phyloP scores from a whole-genome alignment of 1,139 yeast genomes.

The Yamadazyma buinensis region DNA sequence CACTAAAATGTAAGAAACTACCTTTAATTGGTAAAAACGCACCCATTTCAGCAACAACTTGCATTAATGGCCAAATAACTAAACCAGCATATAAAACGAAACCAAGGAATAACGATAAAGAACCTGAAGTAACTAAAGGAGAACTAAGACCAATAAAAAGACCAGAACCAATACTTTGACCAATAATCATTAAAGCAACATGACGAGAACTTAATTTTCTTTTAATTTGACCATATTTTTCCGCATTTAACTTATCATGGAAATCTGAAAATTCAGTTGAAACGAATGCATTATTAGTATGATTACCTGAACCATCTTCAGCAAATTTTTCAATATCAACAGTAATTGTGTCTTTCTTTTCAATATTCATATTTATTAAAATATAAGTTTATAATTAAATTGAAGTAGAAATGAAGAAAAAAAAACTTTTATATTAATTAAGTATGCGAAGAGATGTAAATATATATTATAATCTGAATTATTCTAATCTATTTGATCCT shows the following conservation, averaged over 20 bases:
- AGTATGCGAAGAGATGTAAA: too few species aligned
- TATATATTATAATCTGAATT: too few species aligned
- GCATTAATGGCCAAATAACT: constrained; percentile 40
- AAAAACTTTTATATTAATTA: too few species aligned
- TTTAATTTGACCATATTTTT: constrained; percentile 32
- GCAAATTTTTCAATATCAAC: constrained; percentile 23
- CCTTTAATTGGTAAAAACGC: constrained; percentile 39
- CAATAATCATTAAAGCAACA: constrained; percentile 47
- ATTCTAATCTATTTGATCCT: too few species aligned
- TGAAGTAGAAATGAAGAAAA: too few species aligned
- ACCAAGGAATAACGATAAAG: constrained; percentile 35
- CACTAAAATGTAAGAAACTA: constrained; percentile 33
- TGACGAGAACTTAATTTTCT: constrained; percentile 43
- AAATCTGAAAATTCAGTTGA: constrained; percentile 28
- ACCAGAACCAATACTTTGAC: constrained; percentile 52
- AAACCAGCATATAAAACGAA: constrained; percentile 31
- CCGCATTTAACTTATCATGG: constrained; percentile 26
- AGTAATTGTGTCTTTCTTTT: too few species aligned
- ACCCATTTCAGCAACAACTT: constrained; percentile 39
- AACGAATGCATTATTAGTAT: not conserved
- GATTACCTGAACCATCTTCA: not conserved
- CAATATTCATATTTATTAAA: too few species aligned
- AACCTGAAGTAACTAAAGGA: constrained; percentile 34
- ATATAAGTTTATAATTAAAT: too few species aligned
- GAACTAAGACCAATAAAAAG: constrained; percentile 35